Evolutionary conservation across 2,329 filamentous ascomycete species (phyloP), one percentile per base, ranked within the genome.

Genomic region (Macrophomina phaseolina): DNA sequence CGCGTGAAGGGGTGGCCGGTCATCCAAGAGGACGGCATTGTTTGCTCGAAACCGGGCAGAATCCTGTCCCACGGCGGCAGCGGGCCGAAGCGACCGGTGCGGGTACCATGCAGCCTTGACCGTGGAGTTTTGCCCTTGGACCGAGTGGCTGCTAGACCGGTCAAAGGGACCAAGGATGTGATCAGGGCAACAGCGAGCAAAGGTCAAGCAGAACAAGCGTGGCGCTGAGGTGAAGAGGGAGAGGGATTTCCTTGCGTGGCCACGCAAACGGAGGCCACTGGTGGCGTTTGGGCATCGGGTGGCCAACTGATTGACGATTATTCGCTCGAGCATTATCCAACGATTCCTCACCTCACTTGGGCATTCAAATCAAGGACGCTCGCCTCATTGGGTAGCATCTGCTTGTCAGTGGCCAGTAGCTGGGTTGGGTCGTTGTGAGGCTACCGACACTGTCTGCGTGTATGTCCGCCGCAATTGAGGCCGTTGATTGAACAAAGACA

Each of bases 71-170:
- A 30, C 49, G n/a, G 49, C 49, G 28, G 49, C 8, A 52, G 49
- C 49, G 49, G 49, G 49, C 49, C 49, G 49, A 52, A 18, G 49
- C 30, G 49, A 52, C 28, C 30, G 49, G 28, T 32, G 49, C 30
- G 49, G 49, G 49, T 52, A 52, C 49, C 16, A 14, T 28, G 9
- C 14, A 52, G 49, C 7, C 49, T n/a, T 32, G 28, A 34, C 32
- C 5, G 30, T 30, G 8, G 6, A 32, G 49, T 11, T 6, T 30
- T 16, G 4, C 28, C 23, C 30, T 51, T 28, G 48, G 48, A 23
- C 23, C 48, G 18, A 51, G 23, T 23, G 23, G 23, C 18, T 8
- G 48, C n/a, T 28, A 28, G 48, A 51, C 48, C 48, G 48, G 48
- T 51, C 8, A 32, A 11, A 28, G 18, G 3, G 23, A 6, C 28